These are phyloP conservation scores for Podila minutissima DNA, from an alignment of 192 early-diverging fungal species.

Conservation along the genomic window DNA sequence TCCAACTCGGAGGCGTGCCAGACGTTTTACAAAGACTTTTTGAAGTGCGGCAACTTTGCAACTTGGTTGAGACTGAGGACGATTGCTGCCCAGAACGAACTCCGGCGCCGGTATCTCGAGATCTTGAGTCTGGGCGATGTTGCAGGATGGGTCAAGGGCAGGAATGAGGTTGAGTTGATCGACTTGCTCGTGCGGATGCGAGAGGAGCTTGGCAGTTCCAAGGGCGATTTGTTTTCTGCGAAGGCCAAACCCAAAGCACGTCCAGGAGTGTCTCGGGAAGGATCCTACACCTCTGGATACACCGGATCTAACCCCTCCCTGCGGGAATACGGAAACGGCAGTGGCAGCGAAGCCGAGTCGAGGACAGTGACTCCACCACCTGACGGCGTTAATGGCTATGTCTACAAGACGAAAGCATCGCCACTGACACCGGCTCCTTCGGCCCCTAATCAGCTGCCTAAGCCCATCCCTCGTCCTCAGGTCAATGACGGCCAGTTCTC, in stretches of 20 bases:
- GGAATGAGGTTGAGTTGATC: conserved; percentile 72
- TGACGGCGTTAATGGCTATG: neutral
- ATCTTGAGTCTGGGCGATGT: conserved; percentile 72
- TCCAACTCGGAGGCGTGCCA: conserved; percentile 67
- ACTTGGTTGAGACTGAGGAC: conserved; percentile 91
- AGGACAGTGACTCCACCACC: conserved; percentile 30
- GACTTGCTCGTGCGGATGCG: conserved; percentile 72
- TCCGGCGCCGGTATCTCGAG: conserved; percentile 79
- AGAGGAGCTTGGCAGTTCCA: conserved; percentile 67
- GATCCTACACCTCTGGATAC: conserved; percentile 14
- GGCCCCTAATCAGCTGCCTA: neutral
- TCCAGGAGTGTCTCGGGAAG: conserved; percentile 28
- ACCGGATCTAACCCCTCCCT: conserved; percentile 14
- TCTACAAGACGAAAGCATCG: neutral
- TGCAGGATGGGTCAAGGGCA: conserved; percentile 58
- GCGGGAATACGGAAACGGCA: conserved; percentile 15
- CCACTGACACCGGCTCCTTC: conserved; percentile 6
- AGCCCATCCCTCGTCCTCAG: conserved; percentile 5
- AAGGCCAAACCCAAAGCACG: conserved; percentile 15
- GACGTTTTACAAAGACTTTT: conserved; percentile 89
- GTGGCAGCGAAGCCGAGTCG: conserved; percentile 30
- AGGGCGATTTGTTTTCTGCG: conserved; percentile 11
- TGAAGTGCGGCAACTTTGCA: conserved; percentile 96
- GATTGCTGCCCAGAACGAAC: conserved; percentile 80
- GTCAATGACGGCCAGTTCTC: conserved; percentile 10